Conservation (phyloP, 192 early-diverging fungal species). For the Geosiphon pyriformis region DNA sequence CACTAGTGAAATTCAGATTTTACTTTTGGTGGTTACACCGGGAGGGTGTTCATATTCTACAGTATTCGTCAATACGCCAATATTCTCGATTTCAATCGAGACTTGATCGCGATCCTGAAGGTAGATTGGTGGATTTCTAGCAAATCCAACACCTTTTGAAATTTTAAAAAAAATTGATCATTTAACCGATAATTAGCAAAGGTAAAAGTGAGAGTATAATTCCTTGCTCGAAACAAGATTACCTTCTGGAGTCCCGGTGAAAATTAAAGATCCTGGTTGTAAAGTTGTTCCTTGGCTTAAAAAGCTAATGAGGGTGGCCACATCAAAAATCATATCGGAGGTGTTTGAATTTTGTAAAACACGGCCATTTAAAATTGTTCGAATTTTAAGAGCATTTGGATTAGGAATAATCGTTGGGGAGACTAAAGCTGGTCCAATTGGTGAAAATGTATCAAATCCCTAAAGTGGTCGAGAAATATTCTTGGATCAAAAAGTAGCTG, state of each 20-base stretch:
- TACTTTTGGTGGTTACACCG: background rate
- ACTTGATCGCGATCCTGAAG: slow-evolving; percentile 49
- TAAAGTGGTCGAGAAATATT: too few relatives aligned
- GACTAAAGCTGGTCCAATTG: slow-evolving; percentile 53
- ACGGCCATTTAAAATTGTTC: slow-evolving; percentile 28
- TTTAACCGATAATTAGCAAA: slow-evolving; percentile 1
- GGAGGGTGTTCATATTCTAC: slow-evolving; percentile 40
- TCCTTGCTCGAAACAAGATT: too few relatives aligned
- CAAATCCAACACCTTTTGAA: slow-evolving; percentile 44
- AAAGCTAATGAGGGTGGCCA: slow-evolving; percentile 48
- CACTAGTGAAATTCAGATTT: too few relatives aligned
- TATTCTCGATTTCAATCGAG: slow-evolving; percentile 46
- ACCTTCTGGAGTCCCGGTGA: slow-evolving; percentile 44
- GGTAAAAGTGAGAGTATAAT: too few relatives aligned
- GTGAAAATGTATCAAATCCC: slow-evolving; percentile 56
- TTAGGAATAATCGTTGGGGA: slow-evolving; percentile 42
- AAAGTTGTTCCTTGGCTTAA: slow-evolving; percentile 58
- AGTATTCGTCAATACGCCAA: slow-evolving; percentile 43
- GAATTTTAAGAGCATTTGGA: slow-evolving; percentile 45
- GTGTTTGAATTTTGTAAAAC: slow-evolving; percentile 49
- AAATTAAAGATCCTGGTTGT: slow-evolving; percentile 48
- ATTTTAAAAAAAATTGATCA: slow-evolving; percentile 9
- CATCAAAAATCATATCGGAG: slow-evolving; percentile 53
- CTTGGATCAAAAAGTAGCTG: too few relatives aligned
- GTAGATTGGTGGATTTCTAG: slow-evolving; percentile 44